Evolutionary conservation across 306 rosid genomes (phyloP).

Genomic region (Rosa persica): DNA sequence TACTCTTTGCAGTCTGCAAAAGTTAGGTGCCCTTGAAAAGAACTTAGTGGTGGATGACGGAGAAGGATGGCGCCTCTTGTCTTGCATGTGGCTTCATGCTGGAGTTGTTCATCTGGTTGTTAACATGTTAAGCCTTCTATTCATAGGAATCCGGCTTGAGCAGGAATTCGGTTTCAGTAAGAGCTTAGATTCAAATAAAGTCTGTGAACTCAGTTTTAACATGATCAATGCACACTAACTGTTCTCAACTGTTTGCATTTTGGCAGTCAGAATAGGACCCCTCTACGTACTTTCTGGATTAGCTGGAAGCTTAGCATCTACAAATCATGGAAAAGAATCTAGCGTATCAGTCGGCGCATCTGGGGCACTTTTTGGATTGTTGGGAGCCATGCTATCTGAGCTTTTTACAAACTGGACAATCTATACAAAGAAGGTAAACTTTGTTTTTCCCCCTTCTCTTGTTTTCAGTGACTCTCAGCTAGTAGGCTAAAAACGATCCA

Average conservation of each 20-base stretch:
- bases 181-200: constrained; percentile 6
- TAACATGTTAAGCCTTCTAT: constrained; percentile 80
- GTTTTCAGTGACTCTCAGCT: neutral
- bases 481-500: neutral
- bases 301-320: constrained; percentile 74
- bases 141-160: constrained; percentile 78
- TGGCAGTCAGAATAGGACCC: constrained; percentile 70
- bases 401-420: constrained; percentile 90
- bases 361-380: constrained; percentile 86
- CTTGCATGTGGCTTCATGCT: constrained; percentile 95
- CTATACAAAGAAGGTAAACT: constrained; percentile 65
- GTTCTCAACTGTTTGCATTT: constrained; percentile 23
- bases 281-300: constrained; percentile 67
- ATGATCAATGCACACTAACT: neutral
- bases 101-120: constrained; percentile 75
- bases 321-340: constrained; percentile 23
- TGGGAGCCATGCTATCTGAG: constrained; percentile 96
- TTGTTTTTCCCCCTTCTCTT: neutral
- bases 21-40: constrained; percentile 64
- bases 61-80: constrained; percentile 70
- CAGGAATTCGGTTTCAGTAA: constrained; percentile 86
- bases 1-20: constrained; percentile 47
- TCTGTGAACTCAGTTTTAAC: neutral
- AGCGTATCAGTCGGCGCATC: constrained; percentile 84
- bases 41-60: constrained; percentile 40